Percentiles rank a stretch among this genome's conserved stretches.
Conservation (phyloP, 805 yeast species). For the Suhomyces prunicola region DNA sequence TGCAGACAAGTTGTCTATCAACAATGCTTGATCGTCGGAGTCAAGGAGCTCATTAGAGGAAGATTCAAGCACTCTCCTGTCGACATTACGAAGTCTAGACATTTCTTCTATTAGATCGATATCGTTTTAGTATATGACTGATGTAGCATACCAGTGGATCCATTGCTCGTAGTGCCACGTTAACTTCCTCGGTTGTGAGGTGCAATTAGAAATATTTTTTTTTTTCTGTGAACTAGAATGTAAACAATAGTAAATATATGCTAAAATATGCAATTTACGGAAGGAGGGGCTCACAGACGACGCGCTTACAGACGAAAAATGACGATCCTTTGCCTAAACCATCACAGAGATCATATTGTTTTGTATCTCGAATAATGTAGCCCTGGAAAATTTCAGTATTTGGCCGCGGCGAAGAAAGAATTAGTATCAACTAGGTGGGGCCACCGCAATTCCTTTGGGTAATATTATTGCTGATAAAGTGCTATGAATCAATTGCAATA, state of each 20-base stretch:
- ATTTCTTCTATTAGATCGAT: slow-evolving; percentile 4
- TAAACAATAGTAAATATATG: not conserved
- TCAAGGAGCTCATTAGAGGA: slow-evolving; percentile 14
- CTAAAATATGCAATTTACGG: not conserved
- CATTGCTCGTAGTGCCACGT: not conserved
- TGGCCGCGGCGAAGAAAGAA: not conserved
- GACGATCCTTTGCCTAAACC: not conserved
- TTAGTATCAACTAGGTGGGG: not conserved
- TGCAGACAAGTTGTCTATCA: slow-evolving; percentile 13
- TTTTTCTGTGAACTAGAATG: not conserved
- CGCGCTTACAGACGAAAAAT: not conserved
- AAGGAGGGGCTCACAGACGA: not conserved
- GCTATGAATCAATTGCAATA: not conserved
- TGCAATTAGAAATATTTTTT: not conserved
- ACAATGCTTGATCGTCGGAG: slow-evolving; percentile 21
- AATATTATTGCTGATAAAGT: not conserved
- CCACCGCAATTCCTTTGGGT: not conserved
- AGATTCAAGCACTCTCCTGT: slow-evolving; percentile 18
- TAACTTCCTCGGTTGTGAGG: not conserved
- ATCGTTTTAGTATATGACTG: not conserved
- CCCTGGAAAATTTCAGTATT: not conserved
- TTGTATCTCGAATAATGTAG: not conserved
- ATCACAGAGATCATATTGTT: not conserved
- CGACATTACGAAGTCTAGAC: slow-evolving; percentile 21
- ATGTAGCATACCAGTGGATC: not conserved